Conservation (phyloP, 2,329 filamentous ascomycete species). For the Xenoacremonium recifei region DNA sequence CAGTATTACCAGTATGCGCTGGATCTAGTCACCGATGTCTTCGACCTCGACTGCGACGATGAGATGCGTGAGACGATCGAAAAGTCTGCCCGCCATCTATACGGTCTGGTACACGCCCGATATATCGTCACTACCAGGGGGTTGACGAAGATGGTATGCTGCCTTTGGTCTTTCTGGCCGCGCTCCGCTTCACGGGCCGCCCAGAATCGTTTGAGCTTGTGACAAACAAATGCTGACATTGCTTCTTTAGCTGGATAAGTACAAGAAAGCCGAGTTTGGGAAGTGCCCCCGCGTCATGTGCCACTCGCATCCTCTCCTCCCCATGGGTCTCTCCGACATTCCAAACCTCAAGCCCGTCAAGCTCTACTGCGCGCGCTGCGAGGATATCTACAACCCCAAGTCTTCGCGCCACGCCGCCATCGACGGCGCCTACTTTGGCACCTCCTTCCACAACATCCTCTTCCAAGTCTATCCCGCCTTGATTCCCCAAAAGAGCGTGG, state of each 20-base stretch:
- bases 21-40: slow-evolving; percentile 95
- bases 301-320: slow-evolving; percentile 86
- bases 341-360: slow-evolving; percentile 89
- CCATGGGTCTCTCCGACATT: slow-evolving; percentile 90
- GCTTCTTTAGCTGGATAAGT: slow-evolving; percentile 80
- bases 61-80: slow-evolving; percentile 98
- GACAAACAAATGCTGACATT: too few relatives aligned
- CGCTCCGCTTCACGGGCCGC: not conserved
- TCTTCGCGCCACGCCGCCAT: slow-evolving; percentile 93
- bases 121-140: slow-evolving; percentile 97
- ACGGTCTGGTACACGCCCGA: slow-evolving; percentile 91
- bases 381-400: slow-evolving; percentile 98
- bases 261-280: slow-evolving; percentile 96
- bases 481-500: slow-evolving; percentile 79
- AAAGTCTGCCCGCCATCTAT: slow-evolving; percentile 92
- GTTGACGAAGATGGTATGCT: slow-evolving; percentile 86
- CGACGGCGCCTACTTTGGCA: slow-evolving; percentile 97
- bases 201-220: too few relatives aligned
- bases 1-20: slow-evolving; percentile 99
- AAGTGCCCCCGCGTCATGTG: slow-evolving; percentile 98
- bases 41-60: slow-evolving; percentile 97
- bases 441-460: slow-evolving; percentile 97
- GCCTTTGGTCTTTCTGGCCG: not conserved
- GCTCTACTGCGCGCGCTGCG: slow-evolving; percentile 94
- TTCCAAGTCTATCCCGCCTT: slow-evolving; percentile 97